Percentiles rank a stretch among this genome's conserved stretches.
These are phyloP conservation scores for Coemansia aciculifera DNA, from an alignment of 192 early-diverging fungal species.

Conservation along the genomic window DNA sequence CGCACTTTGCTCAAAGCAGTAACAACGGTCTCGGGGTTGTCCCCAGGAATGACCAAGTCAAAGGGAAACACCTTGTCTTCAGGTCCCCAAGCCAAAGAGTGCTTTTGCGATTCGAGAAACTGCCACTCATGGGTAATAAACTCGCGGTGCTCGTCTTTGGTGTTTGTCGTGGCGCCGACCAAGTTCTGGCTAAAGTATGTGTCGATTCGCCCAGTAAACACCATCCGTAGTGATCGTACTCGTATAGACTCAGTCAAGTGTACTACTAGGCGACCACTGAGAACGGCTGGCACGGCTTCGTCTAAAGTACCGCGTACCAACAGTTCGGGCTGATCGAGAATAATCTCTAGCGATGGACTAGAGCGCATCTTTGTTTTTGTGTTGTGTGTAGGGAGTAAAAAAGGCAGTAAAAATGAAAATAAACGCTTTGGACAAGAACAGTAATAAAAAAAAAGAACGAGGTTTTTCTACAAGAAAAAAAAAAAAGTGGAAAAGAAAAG, in stretches of 20 bases:
- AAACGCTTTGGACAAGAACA: constrained; percentile 4
- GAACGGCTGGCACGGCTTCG: constrained; percentile 42
- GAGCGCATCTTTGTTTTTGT: constrained; percentile 25
- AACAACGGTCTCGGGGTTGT: constrained; percentile 60
- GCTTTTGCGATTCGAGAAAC: constrained; percentile 51
- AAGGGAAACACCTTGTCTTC: constrained; percentile 54
- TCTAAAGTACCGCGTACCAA: constrained; percentile 45
- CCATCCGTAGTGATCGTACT: constrained; percentile 53
- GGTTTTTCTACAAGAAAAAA: neutral
- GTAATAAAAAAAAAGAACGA: neutral
- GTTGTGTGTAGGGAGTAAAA: neutral
- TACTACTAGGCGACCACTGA: constrained; percentile 58
- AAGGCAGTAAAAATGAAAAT: neutral
- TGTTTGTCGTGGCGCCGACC: constrained; percentile 11
- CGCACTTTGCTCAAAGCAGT: constrained; percentile 52
- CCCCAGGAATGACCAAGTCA: constrained; percentile 58
- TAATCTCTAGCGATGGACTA: constrained; percentile 36
- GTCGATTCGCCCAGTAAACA: constrained; percentile 55
- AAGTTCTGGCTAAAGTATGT: constrained; percentile 51
- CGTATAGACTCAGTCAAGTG: constrained; percentile 52
- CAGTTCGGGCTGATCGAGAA: constrained; percentile 43
- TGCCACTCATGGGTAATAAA: constrained; percentile 57
- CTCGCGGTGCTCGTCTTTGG: constrained; percentile 47
- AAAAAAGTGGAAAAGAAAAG: neutral
- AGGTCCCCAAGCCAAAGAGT: constrained; percentile 29